Percentiles rank a stretch among this genome's conserved stretches.
Conservation (phyloP, 2,329 filamentous ascomycete genomes). For the Beauveria caledonica region DNA sequence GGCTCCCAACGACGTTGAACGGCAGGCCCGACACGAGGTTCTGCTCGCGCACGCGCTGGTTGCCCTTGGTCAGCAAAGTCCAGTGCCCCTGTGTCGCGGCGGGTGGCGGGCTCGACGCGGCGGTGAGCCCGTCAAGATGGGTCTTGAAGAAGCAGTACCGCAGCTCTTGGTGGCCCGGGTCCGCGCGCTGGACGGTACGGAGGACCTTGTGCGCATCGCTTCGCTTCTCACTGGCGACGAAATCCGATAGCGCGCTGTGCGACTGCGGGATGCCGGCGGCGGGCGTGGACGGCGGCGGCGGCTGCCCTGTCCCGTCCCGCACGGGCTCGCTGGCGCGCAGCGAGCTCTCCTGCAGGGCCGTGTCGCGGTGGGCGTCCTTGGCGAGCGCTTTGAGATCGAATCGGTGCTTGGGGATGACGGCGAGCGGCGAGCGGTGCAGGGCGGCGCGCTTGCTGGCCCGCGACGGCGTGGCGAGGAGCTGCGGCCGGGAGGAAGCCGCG, state of each 20-base stretch:
- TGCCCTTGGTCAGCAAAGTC: constrained; percentile 40
- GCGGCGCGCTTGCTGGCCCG: constrained; percentile 28
- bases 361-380: constrained; percentile 49
- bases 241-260: constrained; percentile 18
- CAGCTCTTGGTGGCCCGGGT: constrained; percentile 26
- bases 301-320: constrained; percentile 1
- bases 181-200: constrained; percentile 43
- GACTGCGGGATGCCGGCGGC: neutral
- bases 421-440: constrained; percentile 40
- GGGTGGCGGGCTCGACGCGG: constrained; percentile 20
- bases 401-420: constrained; percentile 47
- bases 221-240: constrained; percentile 26
- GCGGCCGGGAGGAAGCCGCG: neutral
- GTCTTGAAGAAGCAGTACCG: constrained; percentile 44
- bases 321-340: constrained; percentile 32
- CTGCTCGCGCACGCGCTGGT: constrained; percentile 39
- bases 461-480: neutral
- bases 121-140: constrained; percentile 14
- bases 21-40: constrained; percentile 56
- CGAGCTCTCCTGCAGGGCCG: constrained; percentile 49
- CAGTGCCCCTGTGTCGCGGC: constrained; percentile 33
- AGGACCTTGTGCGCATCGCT: constrained; percentile 36
- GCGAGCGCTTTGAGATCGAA: constrained; percentile 57
- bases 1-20: constrained; percentile 36
- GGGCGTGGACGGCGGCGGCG: constrained; percentile 1